These are phyloP conservation scores for Lenwebbia sp. DNA, from an alignment of 345 rosid species.

Conservation along the genomic window DNA sequence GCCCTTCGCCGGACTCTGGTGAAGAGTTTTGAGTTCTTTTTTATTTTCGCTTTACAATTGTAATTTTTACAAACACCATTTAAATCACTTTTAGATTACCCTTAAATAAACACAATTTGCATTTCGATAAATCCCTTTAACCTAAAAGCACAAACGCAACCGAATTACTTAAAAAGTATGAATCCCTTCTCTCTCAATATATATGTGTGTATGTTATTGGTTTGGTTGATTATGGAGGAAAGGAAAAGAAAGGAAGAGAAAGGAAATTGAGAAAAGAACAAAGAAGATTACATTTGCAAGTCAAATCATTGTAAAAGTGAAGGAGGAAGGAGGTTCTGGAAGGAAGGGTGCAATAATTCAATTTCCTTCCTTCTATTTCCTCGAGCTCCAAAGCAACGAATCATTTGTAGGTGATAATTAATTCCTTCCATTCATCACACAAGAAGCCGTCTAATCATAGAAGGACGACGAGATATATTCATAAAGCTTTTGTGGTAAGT, in stretches of 20 bases:
- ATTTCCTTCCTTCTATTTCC: background rate
- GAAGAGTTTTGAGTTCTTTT: background rate
- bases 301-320: background rate
- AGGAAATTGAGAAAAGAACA: background rate
- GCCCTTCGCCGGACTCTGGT: rapidly evolving
- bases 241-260: background rate
- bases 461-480: background rate
- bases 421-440: background rate
- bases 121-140: background rate
- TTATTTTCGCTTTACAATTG: background rate
- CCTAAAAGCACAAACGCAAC: background rate
- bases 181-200: background rate
- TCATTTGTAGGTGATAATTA: background rate
- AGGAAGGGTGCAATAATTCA: background rate
- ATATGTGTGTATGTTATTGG: no score
- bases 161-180: background rate
- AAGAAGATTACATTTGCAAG: background rate
- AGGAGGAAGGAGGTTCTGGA: background rate
- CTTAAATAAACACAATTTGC: background rate
- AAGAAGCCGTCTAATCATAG: background rate
- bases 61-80: background rate
- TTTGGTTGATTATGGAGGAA: background rate
- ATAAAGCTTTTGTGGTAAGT: background rate
- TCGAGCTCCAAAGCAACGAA: background rate
- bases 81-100: background rate